A percentile compares a stretch with the other conserved stretches of the same genome.
phyloP scores from a whole-genome alignment of 2,329 filamentous ascomycete genomes.

The Juglanconis sp. region DNA sequence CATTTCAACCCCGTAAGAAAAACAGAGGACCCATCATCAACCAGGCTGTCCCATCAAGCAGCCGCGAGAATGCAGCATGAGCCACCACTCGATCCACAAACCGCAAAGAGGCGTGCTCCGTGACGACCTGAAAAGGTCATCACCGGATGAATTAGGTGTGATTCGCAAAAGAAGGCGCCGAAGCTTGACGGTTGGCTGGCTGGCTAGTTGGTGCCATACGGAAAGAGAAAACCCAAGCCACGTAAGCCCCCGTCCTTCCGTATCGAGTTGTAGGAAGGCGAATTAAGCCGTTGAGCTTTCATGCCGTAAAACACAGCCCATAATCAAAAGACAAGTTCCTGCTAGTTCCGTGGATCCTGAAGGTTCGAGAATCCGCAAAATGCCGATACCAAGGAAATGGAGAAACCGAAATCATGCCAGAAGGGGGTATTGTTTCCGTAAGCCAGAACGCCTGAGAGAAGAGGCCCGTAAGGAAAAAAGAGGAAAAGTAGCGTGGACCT shows the following conservation, averaged over 20 bases:
- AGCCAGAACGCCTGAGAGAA: conserved; percentile 19
- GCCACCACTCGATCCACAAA: too few species aligned
- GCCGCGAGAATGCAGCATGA: too few species aligned
- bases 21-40: too few species aligned
- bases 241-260: background rate
- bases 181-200: too few species aligned
- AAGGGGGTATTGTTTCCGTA: conserved; percentile 13
- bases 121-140: too few species aligned
- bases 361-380: background rate
- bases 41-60: too few species aligned
- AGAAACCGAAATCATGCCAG: background rate
- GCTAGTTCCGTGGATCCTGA: background rate
- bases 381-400: background rate
- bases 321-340: background rate
- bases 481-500: background rate
- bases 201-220: background rate
- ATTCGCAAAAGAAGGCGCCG: too few species aligned
- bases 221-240: background rate
- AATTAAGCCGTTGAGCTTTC: too few species aligned
- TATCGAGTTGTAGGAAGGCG: background rate
- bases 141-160: too few species aligned
- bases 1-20: too few species aligned
- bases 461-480: background rate
- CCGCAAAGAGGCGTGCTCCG: too few species aligned
- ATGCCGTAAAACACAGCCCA: background rate